A percentile compares a stretch with the other conserved stretches of the same genome.
These are phyloP conservation scores for Liriodendron chinense DNA, from an alignment of 164 flowering plant species.

Conservation along the genomic window DNA sequence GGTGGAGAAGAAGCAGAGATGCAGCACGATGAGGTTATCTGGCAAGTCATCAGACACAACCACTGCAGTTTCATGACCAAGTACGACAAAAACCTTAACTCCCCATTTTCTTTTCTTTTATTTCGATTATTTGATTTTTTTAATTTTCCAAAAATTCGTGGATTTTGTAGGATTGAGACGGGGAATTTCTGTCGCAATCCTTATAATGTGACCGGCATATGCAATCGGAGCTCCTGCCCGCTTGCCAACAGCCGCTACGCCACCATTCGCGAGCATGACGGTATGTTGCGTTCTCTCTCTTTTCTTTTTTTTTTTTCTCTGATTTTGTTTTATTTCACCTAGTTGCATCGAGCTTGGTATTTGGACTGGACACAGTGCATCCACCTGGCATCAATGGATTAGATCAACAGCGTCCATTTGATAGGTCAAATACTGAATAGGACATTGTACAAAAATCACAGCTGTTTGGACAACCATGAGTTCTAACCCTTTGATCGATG, in stretches of 20 bases:
- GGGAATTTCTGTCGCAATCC: constrained; percentile 87
- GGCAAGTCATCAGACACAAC: constrained; percentile 91
- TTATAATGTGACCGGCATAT: constrained; percentile 84
- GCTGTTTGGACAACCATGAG: too few species aligned
- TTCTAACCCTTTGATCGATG: too few species aligned
- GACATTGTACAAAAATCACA: background rate
- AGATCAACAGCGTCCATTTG: background rate
- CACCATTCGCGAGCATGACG: constrained; percentile 74
- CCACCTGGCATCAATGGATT: background rate
- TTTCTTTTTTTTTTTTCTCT: background rate
- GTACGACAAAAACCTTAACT: constrained; percentile 25
- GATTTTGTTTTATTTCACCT: background rate
- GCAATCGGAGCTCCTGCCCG: constrained; percentile 94
- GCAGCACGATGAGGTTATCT: constrained; percentile 95
- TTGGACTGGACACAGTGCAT: background rate
- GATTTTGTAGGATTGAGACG: constrained; percentile 47
- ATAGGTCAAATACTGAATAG: background rate
- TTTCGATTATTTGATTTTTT: background rate
- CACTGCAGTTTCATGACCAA: constrained; percentile 97
- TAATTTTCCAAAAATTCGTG: background rate
- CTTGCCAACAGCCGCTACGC: constrained; percentile 96
- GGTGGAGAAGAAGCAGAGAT: constrained; percentile 28
- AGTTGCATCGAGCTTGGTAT: background rate
- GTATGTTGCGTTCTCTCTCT: constrained; percentile 21
- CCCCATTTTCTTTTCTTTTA: background rate